Evolutionary conservation across 768 basidiomycete genomes (phyloP), one percentile per base, ranked within the genome.

Genomic region (Mycena latifolia): DNA sequence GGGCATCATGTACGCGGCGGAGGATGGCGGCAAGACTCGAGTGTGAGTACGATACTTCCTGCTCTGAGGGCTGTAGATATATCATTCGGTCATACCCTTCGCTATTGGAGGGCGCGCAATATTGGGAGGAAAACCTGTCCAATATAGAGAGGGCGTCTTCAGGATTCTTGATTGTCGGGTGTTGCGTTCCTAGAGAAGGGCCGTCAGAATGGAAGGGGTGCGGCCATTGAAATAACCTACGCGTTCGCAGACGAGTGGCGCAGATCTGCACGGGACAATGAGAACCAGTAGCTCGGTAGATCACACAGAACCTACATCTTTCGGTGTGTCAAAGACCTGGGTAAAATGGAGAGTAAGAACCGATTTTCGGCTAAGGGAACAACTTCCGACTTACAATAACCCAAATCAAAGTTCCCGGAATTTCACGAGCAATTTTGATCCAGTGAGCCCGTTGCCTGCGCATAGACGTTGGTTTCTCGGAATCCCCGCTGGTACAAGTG

Each of bases 101-200:
- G 37, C 80, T 71, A 39, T 82, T 71, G 24, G 74, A 74, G 29
- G 93, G 93, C 28, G 80, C 73, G 72, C 81, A 79, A 72, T 89
- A 91, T 69, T 89, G 87, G 53, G 82, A 80, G 51, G 84, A 84
- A 76, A 95, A 93, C 56, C 86, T 86, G 65, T 85, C 81, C 60
- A 94, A 81, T n/a, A 93, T 79, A 37, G 80, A 77, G 71, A 90
- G 72, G 22, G 87, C 92, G 47, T 86, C 82, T 72, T 85, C 84
- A 56, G 84, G 81, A 68, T 77, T 82, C 67, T 80, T 88, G 77
- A 95, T 94, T 58, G 93, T 95, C 55, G 93, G 94, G 78, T 93
- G 93, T 53, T 78, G 81, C 37, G 82, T 84, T 71, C 93, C 93
- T 94, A 67, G 39, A 69, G 43, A 59, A 63, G 50, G 25, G 54